Conservation (phyloP, 2,329 filamentous ascomycete species). For the Ophidiomyces ophidiicola region DNA sequence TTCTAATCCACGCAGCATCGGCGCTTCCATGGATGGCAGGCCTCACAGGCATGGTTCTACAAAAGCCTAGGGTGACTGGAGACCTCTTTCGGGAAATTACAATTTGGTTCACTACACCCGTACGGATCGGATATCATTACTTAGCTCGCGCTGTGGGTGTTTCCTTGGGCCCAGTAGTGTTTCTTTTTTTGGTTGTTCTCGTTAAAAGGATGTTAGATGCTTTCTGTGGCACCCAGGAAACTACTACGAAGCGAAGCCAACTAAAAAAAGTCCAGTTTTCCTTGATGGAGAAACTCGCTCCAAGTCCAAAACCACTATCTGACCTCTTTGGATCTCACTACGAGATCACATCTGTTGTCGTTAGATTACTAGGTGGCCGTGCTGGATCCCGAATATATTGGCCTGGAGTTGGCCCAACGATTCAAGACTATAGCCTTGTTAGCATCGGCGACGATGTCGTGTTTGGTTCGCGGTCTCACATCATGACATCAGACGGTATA, state of each 20-base stretch:
- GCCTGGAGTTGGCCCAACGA: neutral
- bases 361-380: slow-evolving; percentile 4
- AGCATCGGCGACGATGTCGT: slow-evolving; percentile 5
- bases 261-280: neutral
- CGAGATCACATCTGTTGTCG: slow-evolving; percentile 1
- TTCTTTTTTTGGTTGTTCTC: neutral
- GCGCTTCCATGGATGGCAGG: neutral
- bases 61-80: neutral
- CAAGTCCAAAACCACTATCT: neutral
- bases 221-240: neutral
- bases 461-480: slow-evolving; percentile 3
- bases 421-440: slow-evolving; percentile 3
- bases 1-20: neutral
- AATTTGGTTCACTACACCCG: slow-evolving; percentile 3
- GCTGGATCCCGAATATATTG: slow-evolving; percentile 5
- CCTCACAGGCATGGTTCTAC: neutral
- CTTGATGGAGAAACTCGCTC: slow-evolving; percentile 1
- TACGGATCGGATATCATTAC: slow-evolving; percentile 5
- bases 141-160: neutral
- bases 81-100: neutral
- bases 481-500: slow-evolving; percentile 3
- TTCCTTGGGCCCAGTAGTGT: neutral
- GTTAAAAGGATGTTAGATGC: slow-evolving; percentile 2
- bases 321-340: slow-evolving; percentile 5
- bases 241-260: neutral